Conservation (phyloP, 2,329 filamentous ascomycete genomes). For the Penicillium paneum region DNA sequence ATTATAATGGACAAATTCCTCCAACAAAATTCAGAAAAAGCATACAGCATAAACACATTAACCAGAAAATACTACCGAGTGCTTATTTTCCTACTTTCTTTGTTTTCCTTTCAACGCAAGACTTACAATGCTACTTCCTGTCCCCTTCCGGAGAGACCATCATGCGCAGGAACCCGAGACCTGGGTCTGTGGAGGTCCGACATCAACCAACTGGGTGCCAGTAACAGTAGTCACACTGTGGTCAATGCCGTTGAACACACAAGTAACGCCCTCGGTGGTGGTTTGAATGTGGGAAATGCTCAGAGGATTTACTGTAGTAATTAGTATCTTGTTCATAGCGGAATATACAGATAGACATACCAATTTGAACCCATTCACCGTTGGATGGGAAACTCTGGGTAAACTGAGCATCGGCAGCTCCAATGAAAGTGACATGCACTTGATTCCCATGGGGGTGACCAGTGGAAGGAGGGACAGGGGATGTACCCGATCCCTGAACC, state of each 20-base stretch:
- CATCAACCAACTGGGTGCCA: constrained; percentile 11
- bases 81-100: background rate
- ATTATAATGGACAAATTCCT: background rate
- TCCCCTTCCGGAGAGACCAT: background rate
- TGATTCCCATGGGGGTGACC: background rate
- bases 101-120: background rate
- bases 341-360: constrained; percentile 4
- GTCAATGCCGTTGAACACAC: constrained; percentile 13
- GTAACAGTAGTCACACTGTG: constrained; percentile 9
- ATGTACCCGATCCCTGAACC: background rate
- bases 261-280: background rate
- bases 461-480: background rate
- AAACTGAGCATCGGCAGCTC: constrained; percentile 4
- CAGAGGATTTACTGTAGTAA: constrained; percentile 8
- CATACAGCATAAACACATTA: no score
- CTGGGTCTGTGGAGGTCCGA: constrained; percentile 17
- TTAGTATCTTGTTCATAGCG: background rate
- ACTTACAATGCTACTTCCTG: background rate
- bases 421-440: constrained; percentile 4
- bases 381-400: background rate
- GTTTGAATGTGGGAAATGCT: constrained; percentile 16
- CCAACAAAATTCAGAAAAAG: background rate
- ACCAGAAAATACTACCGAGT: background rate
- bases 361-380: constrained; percentile 4
- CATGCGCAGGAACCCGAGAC: constrained; percentile 2